phyloP scores from a whole-genome alignment of 768 basidiomycete species.

The Mycena rebaudengoi region DNA sequence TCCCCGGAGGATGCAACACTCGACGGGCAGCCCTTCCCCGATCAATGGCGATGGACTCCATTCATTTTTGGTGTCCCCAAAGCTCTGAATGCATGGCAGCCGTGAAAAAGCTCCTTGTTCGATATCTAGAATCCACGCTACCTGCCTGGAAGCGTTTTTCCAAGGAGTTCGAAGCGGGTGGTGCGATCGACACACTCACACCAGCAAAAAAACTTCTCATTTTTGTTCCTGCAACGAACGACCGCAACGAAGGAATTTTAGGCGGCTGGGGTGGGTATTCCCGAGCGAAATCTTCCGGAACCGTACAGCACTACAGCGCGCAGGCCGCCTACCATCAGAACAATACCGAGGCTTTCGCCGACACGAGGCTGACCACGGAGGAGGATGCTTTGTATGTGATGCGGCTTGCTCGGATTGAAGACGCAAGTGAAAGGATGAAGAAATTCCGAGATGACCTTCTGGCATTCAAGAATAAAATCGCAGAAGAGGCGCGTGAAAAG shows the following conservation, averaged over 20 bases:
- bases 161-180: not conserved
- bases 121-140: not conserved
- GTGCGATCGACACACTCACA: not conserved
- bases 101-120: not conserved
- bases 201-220: not conserved
- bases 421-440: not conserved
- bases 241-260: not conserved
- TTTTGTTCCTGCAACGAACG: not conserved
- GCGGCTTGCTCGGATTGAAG: too few relatives aligned
- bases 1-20: constrained; percentile 2
- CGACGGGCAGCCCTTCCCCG: constrained; percentile 14
- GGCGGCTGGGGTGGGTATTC: not conserved
- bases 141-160: not conserved
- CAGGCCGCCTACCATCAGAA: not conserved
- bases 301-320: not conserved
- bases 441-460: not conserved
- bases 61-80: constrained; percentile 6
- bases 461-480: not conserved
- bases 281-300: too few relatives aligned
- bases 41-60: constrained; percentile 13
- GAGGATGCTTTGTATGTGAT: too few relatives aligned
- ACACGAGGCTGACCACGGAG: not conserved
- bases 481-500: not conserved
- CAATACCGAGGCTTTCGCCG: not conserved
- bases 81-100: constrained; percentile 7